Evolutionary conservation across 768 basidiomycete genomes (phyloP).

Genomic region (Omphalotus guepiniiformis): DNA sequence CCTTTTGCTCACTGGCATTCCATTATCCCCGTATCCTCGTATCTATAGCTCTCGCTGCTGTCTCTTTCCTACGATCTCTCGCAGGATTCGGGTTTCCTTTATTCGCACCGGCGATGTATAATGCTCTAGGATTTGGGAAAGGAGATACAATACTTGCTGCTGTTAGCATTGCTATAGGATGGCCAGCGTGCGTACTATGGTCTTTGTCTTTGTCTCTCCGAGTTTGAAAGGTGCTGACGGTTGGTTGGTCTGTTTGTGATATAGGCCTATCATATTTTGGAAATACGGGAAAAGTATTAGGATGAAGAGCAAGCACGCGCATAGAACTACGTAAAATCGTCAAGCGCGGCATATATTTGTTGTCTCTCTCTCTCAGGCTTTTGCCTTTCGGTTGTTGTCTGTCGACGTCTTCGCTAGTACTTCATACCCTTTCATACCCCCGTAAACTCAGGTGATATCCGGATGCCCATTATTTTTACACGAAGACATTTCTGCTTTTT

Average conservation of each 20-base stretch:
- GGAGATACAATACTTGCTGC: slow-evolving; percentile 63
- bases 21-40: not conserved
- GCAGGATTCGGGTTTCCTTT: slow-evolving; percentile 76
- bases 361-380: too few relatives aligned
- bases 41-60: slow-evolving; percentile 32
- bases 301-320: slow-evolving; percentile 8
- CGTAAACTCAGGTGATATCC: too few relatives aligned
- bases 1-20: not conserved
- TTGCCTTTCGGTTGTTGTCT: too few relatives aligned
- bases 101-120: slow-evolving; percentile 69
- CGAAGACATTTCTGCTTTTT: too few relatives aligned
- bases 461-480: too few relatives aligned
- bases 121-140: slow-evolving; percentile 62
- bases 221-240: not conserved
- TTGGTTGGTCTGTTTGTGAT: not conserved
- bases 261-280: slow-evolving; percentile 6
- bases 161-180: slow-evolving; percentile 54
- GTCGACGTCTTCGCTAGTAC: too few relatives aligned
- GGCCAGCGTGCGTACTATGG: slow-evolving; percentile 37
- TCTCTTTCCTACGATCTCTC: slow-evolving; percentile 56
- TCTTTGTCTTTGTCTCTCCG: not conserved
- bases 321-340: too few relatives aligned
- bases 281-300: slow-evolving; percentile 6
- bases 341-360: too few relatives aligned
- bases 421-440: too few relatives aligned